phyloP scores from a whole-genome alignment of 2,329 filamentous ascomycete species.

The Venturia asperata region DNA sequence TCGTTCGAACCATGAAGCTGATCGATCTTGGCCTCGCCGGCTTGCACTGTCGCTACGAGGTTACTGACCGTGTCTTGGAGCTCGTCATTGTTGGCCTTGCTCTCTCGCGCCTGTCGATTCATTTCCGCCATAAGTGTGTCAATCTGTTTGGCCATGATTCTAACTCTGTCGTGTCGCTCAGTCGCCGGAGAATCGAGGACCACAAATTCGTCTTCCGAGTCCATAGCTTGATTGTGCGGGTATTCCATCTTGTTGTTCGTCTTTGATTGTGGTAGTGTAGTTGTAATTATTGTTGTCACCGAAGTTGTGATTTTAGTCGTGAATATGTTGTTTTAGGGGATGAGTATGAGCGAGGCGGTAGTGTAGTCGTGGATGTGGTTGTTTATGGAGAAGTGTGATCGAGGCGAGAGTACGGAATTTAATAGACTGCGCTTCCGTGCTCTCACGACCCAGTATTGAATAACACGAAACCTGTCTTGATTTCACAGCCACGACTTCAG shows the following conservation, averaged over 20 bases:
- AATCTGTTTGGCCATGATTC: not conserved
- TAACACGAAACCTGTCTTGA: not conserved
- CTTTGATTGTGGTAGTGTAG: not conserved
- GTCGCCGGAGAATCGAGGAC: not conserved
- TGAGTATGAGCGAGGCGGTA: no score
- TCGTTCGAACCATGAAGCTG: not conserved
- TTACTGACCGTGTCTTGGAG: not conserved
- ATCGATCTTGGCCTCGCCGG: not conserved
- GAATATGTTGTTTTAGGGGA: no score
- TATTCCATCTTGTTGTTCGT: not conserved
- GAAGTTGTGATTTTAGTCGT: not conserved
- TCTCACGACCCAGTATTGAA: not conserved
- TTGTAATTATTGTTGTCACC: not conserved
- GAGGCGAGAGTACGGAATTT: not conserved
- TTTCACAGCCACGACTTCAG: not conserved
- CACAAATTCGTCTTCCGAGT: not conserved
- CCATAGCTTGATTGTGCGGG: not conserved
- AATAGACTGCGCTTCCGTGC: not conserved
- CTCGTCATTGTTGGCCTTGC: not conserved
- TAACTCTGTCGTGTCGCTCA: not conserved
- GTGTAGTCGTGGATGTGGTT: not conserved
- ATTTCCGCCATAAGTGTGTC: not conserved
- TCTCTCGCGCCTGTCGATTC: not conserved
- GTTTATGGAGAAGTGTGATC: not conserved
- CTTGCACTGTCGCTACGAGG: not conserved